Percentiles rank a stretch among this genome's conserved stretches.
These are phyloP conservation scores for Talaromyces funiculosus DNA, from an alignment of 2,329 filamentous ascomycete species.

Conservation along the genomic window DNA sequence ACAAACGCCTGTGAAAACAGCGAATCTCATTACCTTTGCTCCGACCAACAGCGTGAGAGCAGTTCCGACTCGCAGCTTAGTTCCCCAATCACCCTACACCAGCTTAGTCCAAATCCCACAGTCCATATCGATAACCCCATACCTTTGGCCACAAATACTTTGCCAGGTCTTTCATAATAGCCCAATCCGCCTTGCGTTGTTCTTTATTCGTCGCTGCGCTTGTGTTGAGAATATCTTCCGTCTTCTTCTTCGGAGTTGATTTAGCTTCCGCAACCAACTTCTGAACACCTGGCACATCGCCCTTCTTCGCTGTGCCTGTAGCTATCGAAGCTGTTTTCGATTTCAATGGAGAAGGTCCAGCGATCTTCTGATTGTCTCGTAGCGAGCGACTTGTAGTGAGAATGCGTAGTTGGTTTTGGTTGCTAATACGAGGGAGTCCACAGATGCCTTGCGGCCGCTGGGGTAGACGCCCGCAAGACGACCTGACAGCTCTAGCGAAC, in stretches of 20 bases:
- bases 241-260: constrained; percentile 24
- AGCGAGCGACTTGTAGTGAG: constrained; percentile 24
- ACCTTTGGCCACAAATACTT: constrained; percentile 91
- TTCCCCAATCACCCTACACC: constrained; percentile 62
- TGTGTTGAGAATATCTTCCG: constrained; percentile 58
- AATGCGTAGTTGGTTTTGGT: constrained; percentile 24
- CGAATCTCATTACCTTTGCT: constrained; percentile 62
- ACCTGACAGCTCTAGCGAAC: constrained; percentile 34
- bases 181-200: constrained; percentile 95
- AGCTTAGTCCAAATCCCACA: constrained; percentile 1
- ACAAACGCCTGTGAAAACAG: not conserved
- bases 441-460: constrained; percentile 23
- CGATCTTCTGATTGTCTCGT: constrained; percentile 20
- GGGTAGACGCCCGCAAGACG: constrained; percentile 29
- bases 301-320: not conserved
- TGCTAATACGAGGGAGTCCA: constrained; percentile 19
- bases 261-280: constrained; percentile 22
- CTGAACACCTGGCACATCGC: not conserved
- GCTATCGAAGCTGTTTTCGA: not conserved
- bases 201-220: constrained; percentile 67
- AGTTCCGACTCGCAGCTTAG: constrained; percentile 76
- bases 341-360: not conserved
- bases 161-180: constrained; percentile 97
- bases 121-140: constrained; percentile 12
- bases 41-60: constrained; percentile 80